phyloP scores from a whole-genome alignment of 805 yeast genomes.

The Kregervanrija pseudodelftensis region DNA sequence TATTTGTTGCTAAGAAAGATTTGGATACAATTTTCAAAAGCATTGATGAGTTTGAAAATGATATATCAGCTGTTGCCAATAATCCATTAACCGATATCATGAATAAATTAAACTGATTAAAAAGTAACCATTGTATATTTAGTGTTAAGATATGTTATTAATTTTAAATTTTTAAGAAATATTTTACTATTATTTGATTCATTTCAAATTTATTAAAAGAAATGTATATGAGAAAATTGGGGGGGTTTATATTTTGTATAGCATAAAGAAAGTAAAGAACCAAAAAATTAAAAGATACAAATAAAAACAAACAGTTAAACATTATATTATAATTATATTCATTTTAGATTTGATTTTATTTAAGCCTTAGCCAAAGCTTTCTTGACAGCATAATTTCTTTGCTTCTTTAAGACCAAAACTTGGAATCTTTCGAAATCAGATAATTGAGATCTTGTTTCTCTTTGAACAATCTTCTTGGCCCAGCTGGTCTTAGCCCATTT shows the following conservation, averaged over 20 bases:
- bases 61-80: not conserved
- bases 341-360: conserved; percentile 20
- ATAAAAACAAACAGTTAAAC: not conserved
- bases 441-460: conserved; percentile 87
- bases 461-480: conserved; percentile 98
- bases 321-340: not conserved
- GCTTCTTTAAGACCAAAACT: conserved; percentile 95
- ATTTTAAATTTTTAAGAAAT: no score
- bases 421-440: conserved; percentile 99
- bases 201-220: not conserved
- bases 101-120: conserved; percentile 9
- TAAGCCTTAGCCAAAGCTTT: conserved; percentile 96
- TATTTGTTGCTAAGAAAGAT: conserved; percentile 23
- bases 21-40: conserved; percentile 5
- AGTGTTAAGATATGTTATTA: not conserved
- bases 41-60: not conserved
- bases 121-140: not conserved
- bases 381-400: conserved; percentile 90
- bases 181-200: no score
- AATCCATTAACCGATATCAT: conserved; percentile 9
- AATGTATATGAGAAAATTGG: not conserved
- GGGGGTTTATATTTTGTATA: not conserved
- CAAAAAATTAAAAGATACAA: not conserved
- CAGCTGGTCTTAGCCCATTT: conserved; percentile 92
- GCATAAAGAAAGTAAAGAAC: not conserved